Conservation (phyloP, 768 basidiomycete genomes). For the Sarcodon aspratus region DNA sequence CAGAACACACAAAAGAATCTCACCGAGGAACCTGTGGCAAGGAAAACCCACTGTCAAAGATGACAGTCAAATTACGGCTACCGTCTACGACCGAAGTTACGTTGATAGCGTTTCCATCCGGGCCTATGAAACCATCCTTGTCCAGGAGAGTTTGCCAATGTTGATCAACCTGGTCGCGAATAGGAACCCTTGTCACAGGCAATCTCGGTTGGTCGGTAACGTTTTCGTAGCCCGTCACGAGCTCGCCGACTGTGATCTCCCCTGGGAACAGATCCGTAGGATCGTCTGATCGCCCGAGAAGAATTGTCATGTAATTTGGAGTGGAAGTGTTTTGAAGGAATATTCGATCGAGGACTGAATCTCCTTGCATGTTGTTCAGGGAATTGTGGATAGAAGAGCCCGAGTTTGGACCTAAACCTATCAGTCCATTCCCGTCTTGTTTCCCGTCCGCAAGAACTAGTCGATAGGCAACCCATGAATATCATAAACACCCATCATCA, state of each 20-base stretch:
- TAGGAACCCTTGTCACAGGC: constrained; percentile 8
- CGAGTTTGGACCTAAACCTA: constrained; percentile 21
- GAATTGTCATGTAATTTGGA: constrained; percentile 19
- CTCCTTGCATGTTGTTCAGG: constrained; percentile 11
- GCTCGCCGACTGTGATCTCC: constrained; percentile 19
- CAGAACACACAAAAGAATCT: neutral
- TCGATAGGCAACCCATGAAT: constrained; percentile 2
- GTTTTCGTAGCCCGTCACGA: constrained; percentile 14
- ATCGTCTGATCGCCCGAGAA: constrained; percentile 19
- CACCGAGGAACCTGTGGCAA: constrained; percentile 21
- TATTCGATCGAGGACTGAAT: constrained; percentile 19
- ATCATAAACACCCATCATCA: neutral
- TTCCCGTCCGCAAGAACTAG: constrained; percentile 6
- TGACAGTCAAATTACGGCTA: constrained; percentile 12
- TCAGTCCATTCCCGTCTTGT: constrained; percentile 14
- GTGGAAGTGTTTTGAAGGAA: constrained; percentile 18
- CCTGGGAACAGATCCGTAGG: constrained; percentile 14
- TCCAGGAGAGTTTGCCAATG: constrained; percentile 22
- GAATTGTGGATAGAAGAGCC: constrained; percentile 11
- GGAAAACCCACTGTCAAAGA: constrained; percentile 20
- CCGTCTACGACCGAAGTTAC: constrained; percentile 10
- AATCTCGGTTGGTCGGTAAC: constrained; percentile 17
- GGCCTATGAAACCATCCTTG: constrained; percentile 21
- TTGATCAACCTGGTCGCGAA: constrained; percentile 7
- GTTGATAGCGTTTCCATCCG: constrained; percentile 18